These are phyloP conservation scores for Dictyostelium firmibasis DNA, from an alignment of 78 protist species.

Conservation along the genomic window DNA sequence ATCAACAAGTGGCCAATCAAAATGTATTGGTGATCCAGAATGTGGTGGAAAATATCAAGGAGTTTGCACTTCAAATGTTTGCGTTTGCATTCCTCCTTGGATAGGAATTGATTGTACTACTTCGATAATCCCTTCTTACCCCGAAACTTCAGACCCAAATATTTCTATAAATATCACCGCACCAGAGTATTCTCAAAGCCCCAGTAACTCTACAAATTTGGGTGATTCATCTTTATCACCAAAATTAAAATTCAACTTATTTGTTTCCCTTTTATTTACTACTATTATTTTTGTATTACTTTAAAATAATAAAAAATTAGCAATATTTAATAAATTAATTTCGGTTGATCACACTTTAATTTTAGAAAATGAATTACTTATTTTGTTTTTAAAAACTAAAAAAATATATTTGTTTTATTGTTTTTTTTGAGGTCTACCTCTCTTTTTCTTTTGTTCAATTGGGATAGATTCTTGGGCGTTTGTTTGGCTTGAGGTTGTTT, in stretches of 20 bases:
- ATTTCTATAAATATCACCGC: too few species aligned
- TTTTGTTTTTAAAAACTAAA: neutral
- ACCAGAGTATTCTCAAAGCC: too few species aligned
- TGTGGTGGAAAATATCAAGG: neutral
- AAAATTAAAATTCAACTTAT: neutral
- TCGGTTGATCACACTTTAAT: neutral
- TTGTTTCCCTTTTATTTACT: neutral
- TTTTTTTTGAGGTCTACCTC: constrained; percentile 55
- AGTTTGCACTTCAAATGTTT: neutral
- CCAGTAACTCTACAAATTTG: too few species aligned
- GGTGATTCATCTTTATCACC: neutral
- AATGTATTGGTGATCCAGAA: neutral
- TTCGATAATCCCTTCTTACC: too few species aligned
- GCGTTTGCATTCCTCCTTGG: neutral
- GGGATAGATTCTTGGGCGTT: neutral
- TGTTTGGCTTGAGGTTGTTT: neutral
- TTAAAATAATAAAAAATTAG: neutral
- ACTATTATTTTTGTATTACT: neutral
- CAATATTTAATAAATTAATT: neutral
- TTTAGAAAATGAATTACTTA: too few species aligned
- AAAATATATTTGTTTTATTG: neutral
- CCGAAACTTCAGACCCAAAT: neutral
- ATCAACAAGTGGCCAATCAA: neutral
- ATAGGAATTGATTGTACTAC: neutral
- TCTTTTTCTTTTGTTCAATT: constrained; percentile 12